Percentiles rank a stretch among this genome's conserved stretches.
Evolutionary conservation across 805 yeast species (phyloP).

Genomic region (Hanseniaspora jakobsenii): DNA sequence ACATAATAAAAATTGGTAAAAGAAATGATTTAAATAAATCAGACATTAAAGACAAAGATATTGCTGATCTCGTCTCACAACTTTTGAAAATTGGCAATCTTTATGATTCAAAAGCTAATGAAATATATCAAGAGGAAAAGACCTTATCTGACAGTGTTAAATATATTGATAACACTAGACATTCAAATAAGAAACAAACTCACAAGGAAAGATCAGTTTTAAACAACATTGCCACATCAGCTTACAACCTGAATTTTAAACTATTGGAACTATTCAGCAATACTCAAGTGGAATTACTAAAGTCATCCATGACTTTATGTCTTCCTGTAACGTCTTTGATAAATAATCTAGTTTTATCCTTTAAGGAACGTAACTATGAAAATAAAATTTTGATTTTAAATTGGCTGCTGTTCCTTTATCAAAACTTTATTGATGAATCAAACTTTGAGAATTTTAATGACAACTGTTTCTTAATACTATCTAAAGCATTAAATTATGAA

Average conservation of each 20-base stretch:
- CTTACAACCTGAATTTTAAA: constrained; percentile 32
- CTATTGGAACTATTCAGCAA: constrained; percentile 34
- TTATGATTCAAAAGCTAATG: neutral
- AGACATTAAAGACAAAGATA: constrained; percentile 11
- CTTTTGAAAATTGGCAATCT: constrained; percentile 6
- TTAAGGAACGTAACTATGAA: constrained; percentile 61
- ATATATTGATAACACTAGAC: constrained; percentile 9
- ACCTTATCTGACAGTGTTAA: constrained; percentile 4
- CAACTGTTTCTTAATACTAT: constrained; percentile 60
- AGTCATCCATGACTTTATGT: constrained; percentile 19
- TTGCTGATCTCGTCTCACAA: constrained; percentile 3
- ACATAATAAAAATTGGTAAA: constrained; percentile 21
- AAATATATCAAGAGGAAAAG: neutral
- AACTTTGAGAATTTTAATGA: constrained; percentile 41
- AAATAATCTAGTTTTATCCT: constrained; percentile 59
- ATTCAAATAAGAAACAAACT: neutral
- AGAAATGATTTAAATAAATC: neutral
- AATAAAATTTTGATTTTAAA: constrained; percentile 76
- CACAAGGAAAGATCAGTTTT: neutral
- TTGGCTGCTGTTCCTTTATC: constrained; percentile 77
- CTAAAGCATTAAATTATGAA: constrained; percentile 57
- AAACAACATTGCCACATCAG: neutral
- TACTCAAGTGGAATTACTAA: constrained; percentile 22
- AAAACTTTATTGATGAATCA: constrained; percentile 45
- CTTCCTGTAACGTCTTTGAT: constrained; percentile 38